Base-by-base conservation (phyloP, 306 rosid species). In the Cucurbita pepo region DNA sequence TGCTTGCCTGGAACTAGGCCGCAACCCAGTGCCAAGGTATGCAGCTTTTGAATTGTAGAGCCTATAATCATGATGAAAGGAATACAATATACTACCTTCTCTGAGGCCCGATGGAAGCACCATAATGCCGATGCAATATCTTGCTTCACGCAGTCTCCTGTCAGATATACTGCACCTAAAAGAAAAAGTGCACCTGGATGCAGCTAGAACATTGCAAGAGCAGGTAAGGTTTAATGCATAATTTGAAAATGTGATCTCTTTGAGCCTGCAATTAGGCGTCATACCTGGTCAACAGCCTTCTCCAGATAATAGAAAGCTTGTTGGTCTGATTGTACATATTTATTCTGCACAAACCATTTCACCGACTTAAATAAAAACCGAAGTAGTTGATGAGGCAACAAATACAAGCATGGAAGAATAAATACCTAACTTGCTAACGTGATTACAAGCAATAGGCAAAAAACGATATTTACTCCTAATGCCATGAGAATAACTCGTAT, bases 171-270 rank as follows among this genome's bases (percentile, higher is more conserved):
- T 14, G 86, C 83, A 74, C 96, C 98, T 63, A 94, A 79, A 77
- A 94, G 97, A 77, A 88, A 94, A 74, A 90, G 98, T 56, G 98
- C 96, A 77, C 89, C 95, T 79, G 98, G 91, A 86, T 94, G 97
- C 83, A 89, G 80, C 98, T 94, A 78, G 52, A 85, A 76, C 74
- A 83, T 36, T 71, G 73, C 69, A 69, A 69, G 81, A 40, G 51
- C 77, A 47, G 61, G 62, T 85, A 40, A 92, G 87, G 82, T 79
- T 80, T 76, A 44, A 44, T 71, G 47, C 73, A 45, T 73, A 74
- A 62, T 73, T 52, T 15, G 3, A 36, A 79, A 58, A 67, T 76
- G 41, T 57, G 62, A 44, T 73, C 61, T 56, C 38, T 51, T 77
- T 34, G 75, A 14, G 74, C 56, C 80, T 72, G 51, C 74, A 57